Evolutionary conservation across 345 rosid species (phyloP).

Genomic region (Sapria himalayana): DNA sequence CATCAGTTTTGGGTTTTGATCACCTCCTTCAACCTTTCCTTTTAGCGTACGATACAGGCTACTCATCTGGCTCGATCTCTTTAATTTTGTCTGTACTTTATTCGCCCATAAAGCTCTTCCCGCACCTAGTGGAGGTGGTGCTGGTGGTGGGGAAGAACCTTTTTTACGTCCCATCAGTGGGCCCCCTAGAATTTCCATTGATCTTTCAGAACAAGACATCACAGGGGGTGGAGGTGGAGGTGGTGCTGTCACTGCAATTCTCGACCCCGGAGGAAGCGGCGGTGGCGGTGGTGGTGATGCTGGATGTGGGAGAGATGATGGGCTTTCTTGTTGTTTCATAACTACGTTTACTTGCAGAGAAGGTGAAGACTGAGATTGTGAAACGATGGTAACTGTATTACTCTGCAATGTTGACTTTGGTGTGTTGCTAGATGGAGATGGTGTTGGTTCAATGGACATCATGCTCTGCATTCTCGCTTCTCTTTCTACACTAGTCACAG

Average conservation of each 20-base stretch:
- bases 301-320: background rate
- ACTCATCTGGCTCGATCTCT: slow-evolving; percentile 63
- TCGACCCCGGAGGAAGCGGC: slow-evolving; percentile 7
- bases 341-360: background rate
- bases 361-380: background rate
- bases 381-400: background rate
- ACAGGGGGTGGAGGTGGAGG: slow-evolving; percentile 14
- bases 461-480: too few relatives aligned
- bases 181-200: too few relatives aligned
- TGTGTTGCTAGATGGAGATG: slow-evolving; percentile 6
- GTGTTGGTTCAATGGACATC: background rate
- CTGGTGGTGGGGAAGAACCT: slow-evolving; percentile 40
- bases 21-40: slow-evolving; percentile 57
- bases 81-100: slow-evolving; percentile 51
- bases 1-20: slow-evolving; percentile 15
- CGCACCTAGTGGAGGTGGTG: slow-evolving; percentile 39
- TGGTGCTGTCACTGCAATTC: slow-evolving; percentile 1
- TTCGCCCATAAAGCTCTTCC: slow-evolving; percentile 40
- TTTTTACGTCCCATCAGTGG: slow-evolving; percentile 17
- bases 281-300: slow-evolving; percentile 9
- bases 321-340: too few relatives aligned
- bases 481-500: too few relatives aligned
- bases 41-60: slow-evolving; percentile 50
- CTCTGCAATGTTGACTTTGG: background rate
- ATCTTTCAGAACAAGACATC: too few relatives aligned